Conservation (phyloP, 805 yeast genomes). For the Starmera pachycereana region DNA sequence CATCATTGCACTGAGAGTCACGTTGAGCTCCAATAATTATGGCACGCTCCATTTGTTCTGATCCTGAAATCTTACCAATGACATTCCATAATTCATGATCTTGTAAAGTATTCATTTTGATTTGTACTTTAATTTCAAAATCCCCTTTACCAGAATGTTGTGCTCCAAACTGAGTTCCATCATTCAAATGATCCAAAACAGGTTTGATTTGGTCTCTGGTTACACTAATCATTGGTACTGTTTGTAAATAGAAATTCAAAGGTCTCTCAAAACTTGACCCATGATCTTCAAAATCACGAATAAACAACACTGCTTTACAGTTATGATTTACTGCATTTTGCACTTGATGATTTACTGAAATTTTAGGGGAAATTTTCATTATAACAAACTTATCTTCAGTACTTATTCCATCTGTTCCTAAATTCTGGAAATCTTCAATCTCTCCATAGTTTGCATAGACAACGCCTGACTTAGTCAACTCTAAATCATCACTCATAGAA, state of each 20-base stretch:
- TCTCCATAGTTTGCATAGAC: constrained; percentile 65
- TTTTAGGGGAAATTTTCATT: constrained; percentile 40
- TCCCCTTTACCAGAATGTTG: constrained; percentile 14
- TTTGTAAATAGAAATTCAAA: constrained; percentile 34
- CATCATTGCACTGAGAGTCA: constrained; percentile 72
- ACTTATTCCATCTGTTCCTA: constrained; percentile 24
- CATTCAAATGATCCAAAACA: constrained; percentile 20
- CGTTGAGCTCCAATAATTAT: constrained; percentile 76
- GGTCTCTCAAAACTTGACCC: constrained; percentile 11
- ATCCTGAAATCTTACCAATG: constrained; percentile 65
- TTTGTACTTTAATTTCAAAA: constrained; percentile 13
- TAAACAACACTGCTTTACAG: constrained; percentile 59
- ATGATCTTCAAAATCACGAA: constrained; percentile 34
- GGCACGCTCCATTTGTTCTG: constrained; percentile 67
- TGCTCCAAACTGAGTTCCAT: constrained; percentile 8
- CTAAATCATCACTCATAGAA: constrained; percentile 57
- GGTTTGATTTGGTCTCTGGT: constrained; percentile 59
- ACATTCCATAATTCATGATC: constrained; percentile 71
- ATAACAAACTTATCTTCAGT: constrained; percentile 43
- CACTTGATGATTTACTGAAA: constrained; percentile 42
- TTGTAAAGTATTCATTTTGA: constrained; percentile 16
- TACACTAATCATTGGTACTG: constrained; percentile 68
- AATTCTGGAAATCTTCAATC: constrained; percentile 38
- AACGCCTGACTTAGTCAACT: constrained; percentile 34
- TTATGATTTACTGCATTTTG: constrained; percentile 44